Base-by-base conservation (phyloP, 768 basidiomycete genomes). In the Lactarius indigo region DNA sequence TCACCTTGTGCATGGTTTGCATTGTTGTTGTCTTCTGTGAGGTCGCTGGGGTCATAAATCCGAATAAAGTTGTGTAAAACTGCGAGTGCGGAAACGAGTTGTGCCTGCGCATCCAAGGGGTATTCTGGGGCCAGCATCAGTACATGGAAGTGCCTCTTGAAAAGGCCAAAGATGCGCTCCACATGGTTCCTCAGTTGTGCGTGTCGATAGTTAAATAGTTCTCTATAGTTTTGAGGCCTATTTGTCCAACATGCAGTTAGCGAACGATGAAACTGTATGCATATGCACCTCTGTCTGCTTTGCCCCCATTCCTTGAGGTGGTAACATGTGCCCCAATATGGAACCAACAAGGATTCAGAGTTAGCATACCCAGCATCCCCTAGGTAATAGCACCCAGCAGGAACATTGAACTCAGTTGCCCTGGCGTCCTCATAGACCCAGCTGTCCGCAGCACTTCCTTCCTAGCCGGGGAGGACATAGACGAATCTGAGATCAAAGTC, bases 251-350 rank as follows among this genome's bases (percentile, higher is more conserved):
- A 4, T 31, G 31, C 15, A 41, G 15, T 41, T 15, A 31, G 31
- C 31, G 31, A 31, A 31, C 12, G 17, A 41, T 15, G 39, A 13
- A 41, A 41, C 5, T 2, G 2, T 41, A 15, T 15, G 1, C 15
- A 17, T 13, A 41, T 15, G 15, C 15, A 41, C 39, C 39, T 41
- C 2, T 17, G 18, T 1, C 20, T 44, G 7, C 18, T 18, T 20
- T n/a, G 42, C 1, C 42, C 76, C 76, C 77, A 78, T 63, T 79
- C 78, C 47, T 55, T 39, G 5, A 79, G 64, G 66, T 79, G 78
- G 68, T 79, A 79, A 2, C 72, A 70, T 0, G 74, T 71, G 37
- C 72, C 70, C 13, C 20, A 70, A 64, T 72, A 78, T 12, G 77
- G 77, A 1, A 74, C 68, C 12, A 79, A 61, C 2, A 76, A 61